phyloP scores from a whole-genome alignment of 257 asterid species.

The Coffea eugenioides region DNA sequence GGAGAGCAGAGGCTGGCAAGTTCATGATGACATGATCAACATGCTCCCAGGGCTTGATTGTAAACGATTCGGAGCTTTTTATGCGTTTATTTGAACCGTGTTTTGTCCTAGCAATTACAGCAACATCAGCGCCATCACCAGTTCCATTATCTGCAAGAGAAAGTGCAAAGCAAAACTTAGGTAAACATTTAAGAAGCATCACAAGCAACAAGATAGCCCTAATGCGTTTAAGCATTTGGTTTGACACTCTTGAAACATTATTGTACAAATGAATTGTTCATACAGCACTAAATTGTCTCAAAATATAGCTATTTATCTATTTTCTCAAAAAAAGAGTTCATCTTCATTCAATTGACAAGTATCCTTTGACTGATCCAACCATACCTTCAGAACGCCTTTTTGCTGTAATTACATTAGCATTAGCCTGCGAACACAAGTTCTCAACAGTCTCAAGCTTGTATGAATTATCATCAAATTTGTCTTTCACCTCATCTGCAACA shows the following conservation, averaged over 20 bases:
- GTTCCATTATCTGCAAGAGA: conserved; percentile 46
- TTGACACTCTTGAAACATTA: neutral
- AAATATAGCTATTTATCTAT: neutral
- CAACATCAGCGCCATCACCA: conserved; percentile 23
- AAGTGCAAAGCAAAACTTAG: conserved; percentile 21
- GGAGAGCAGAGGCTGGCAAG: conserved; percentile 89
- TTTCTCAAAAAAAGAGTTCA: neutral
- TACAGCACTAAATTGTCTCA: neutral
- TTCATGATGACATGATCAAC: conserved; percentile 92
- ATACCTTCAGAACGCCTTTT: conserved; percentile 71
- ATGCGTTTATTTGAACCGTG: conserved; percentile 48
- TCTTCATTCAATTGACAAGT: no score
- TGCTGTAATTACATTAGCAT: conserved; percentile 30
- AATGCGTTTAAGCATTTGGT: neutral
- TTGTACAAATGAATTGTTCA: neutral
- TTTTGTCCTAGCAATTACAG: conserved; percentile 47
- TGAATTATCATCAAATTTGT: conserved; percentile 29
- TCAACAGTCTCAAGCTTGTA: conserved; percentile 25
- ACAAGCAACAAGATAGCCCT: conserved; percentile 6
- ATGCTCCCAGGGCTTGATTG: conserved; percentile 82
- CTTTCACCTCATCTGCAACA: conserved; percentile 46
- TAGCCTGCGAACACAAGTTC: conserved; percentile 30
- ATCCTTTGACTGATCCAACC: neutral
- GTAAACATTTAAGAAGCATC: neutral
- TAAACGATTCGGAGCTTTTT: conserved; percentile 42